phyloP scores from a whole-genome alignment of 306 rosid species.

The Cajanus cajan region DNA sequence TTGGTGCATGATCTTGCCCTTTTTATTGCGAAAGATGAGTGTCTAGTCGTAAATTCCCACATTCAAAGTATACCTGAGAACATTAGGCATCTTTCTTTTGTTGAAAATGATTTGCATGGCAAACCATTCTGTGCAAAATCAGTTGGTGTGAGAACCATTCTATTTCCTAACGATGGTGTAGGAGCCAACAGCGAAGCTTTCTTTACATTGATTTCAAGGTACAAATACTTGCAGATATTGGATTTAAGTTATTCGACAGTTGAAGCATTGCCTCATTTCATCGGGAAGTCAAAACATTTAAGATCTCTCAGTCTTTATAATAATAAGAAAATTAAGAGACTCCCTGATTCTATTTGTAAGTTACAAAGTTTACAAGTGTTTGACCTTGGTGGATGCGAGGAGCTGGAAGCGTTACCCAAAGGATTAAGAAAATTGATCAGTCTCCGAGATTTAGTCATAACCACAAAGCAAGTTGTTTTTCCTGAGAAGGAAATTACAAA shows the following conservation, averaged over 20 bases:
- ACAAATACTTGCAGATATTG: neutral
- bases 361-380: neutral
- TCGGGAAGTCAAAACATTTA: slow-evolving; percentile 13
- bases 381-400: neutral
- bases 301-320: neutral
- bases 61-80: neutral
- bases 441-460: neutral
- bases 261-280: neutral
- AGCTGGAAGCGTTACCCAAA: neutral
- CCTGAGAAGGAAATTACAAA: neutral
- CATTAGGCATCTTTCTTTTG: neutral
- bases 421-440: neutral
- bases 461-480: neutral
- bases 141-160: neutral
- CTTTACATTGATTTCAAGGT: neutral
- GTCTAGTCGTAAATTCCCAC: neutral
- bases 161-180: neutral
- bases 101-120: no score
- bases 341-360: neutral
- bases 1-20: slow-evolving; percentile 37
- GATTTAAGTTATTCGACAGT: neutral
- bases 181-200: neutral
- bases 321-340: neutral
- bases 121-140: neutral
- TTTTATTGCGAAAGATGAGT: slow-evolving; percentile 13